Evolutionary conservation across 805 yeast genomes (phyloP).

Genomic region (Ogataea thermomethanolica): DNA sequence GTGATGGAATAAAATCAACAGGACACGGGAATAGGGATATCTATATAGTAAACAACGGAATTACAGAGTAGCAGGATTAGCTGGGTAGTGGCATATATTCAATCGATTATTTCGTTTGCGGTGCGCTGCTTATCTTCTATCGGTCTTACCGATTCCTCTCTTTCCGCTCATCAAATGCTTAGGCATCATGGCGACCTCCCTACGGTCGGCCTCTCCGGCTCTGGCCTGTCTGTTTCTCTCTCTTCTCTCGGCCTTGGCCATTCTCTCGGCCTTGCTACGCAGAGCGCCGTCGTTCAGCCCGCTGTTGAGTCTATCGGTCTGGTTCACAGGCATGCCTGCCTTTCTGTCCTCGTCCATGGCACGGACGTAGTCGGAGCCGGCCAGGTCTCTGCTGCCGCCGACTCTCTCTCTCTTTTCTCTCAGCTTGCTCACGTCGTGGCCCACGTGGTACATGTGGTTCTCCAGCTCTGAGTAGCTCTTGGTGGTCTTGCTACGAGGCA

Average conservation of each 20-base stretch:
- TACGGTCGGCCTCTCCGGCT: slow-evolving; percentile 96
- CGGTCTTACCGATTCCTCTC: slow-evolving; percentile 92
- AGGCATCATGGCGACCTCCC: slow-evolving; percentile 76
- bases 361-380: slow-evolving; percentile 81
- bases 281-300: slow-evolving; percentile 81
- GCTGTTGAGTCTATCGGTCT: slow-evolving; percentile 78
- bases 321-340: slow-evolving; percentile 45
- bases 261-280: slow-evolving; percentile 81
- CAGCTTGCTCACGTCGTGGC: slow-evolving; percentile 77
- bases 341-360: slow-evolving; percentile 28
- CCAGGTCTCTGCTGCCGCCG: slow-evolving; percentile 31
- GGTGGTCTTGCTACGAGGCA: slow-evolving; percentile 86
- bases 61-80: neutral
- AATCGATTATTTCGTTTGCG: neutral
- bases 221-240: slow-evolving; percentile 90
- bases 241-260: slow-evolving; percentile 86
- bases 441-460: slow-evolving; percentile 82
- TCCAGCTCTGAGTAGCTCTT: slow-evolving; percentile 79
- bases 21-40: neutral
- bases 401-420: slow-evolving; percentile 36
- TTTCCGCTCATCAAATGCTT: slow-evolving; percentile 96
- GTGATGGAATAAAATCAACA: slow-evolving; percentile 30
- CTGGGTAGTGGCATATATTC: neutral
- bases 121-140: slow-evolving; percentile 58
- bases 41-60: neutral